Base-by-base conservation (phyloP, 2,329 filamentous ascomycete species). In the Botryosphaeria dothidea region DNA sequence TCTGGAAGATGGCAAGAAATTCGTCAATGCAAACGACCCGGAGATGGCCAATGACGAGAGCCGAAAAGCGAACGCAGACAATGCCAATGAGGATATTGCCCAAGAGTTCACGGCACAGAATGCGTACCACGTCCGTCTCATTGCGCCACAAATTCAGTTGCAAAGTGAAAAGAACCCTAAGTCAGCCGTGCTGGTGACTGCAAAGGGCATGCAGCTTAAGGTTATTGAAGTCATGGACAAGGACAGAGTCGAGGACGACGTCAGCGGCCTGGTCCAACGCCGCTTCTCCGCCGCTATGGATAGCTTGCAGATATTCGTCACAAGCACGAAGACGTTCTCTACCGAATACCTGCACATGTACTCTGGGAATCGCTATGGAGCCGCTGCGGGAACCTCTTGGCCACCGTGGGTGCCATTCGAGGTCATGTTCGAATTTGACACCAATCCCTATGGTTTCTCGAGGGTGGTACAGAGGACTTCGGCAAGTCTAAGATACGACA, bases 151-250 rank as follows among this genome's bases (percentile, higher is more conserved):
- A 76, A 97, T 99, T 66, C 95, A 99, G 76, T 84, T 99, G 49
- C 94, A 99, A 75, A 98, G 95, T 75, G 95, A 99, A 74, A 98
- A 97, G 83, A 98, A 99, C 77, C 90, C 90, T 67, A 97, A 96
- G 77, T 91, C 96, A 65, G 95, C 96, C n/a, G 91, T 97, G 4
- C 84, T 99, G n/a, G 89, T 98, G 52, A 95, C 94, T 3, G 93
- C 93, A 29, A 98, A 98, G 78, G 92, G 93, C 62, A 99, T 99
- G 93, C 93, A 98, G 77, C 86, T 98, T 65, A 98, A 98, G 80
- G 91, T 99, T 11, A 87, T 99, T 21, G 94, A 97, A 69, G 94
- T 99, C 71, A 97, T 98, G 91, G 95, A 99, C 79, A 97, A 96
- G 78, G 90, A 93, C 72, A 87, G 95, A 67, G 87, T 98, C 65